These are phyloP conservation scores for Spinacia oleracea DNA, from an alignment of 179 eudicot species.

Conservation along the genomic window DNA sequence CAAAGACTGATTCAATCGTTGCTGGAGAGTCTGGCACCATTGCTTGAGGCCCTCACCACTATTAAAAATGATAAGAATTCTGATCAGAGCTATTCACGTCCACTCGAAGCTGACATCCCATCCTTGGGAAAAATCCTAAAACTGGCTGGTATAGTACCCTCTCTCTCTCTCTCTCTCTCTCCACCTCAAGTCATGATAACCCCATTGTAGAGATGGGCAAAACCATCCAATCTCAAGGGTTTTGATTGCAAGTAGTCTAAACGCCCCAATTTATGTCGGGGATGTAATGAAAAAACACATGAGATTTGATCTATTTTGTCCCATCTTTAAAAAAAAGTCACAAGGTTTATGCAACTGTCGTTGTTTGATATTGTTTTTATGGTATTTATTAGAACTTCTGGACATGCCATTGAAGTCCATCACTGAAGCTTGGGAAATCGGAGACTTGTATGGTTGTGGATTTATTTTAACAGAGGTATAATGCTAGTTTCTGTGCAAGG, in stretches of 20 bases:
- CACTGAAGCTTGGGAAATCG: constrained; percentile 85
- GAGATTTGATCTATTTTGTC: not conserved
- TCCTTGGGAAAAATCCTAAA: constrained; percentile 69
- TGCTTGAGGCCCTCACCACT: constrained; percentile 53
- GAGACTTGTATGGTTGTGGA: constrained; percentile 73
- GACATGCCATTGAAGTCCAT: constrained; percentile 92
- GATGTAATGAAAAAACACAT: not conserved
- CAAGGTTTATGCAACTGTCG: not conserved
- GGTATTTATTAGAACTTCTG: constrained; percentile 57
- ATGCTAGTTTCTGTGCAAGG: constrained; percentile 3
- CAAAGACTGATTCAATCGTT: constrained; percentile 70
- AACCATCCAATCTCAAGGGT: not conserved
- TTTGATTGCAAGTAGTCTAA: not conserved
- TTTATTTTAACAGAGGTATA: constrained; percentile 78
- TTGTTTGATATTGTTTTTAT: constrained; percentile 2
- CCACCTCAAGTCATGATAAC: not conserved
- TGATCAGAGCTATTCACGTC: constrained; percentile 37
- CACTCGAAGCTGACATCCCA: constrained; percentile 59
- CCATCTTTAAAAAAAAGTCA: not conserved
- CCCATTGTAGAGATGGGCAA: no score
- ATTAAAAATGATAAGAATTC: constrained; percentile 41
- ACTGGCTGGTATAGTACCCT: constrained; percentile 53
- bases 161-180: not conserved
- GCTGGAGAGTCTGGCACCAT: constrained; percentile 74
- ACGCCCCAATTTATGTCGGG: not conserved